Conservation (phyloP, 2,329 filamentous ascomycete genomes). For the Neonectria magnoliae region DNA sequence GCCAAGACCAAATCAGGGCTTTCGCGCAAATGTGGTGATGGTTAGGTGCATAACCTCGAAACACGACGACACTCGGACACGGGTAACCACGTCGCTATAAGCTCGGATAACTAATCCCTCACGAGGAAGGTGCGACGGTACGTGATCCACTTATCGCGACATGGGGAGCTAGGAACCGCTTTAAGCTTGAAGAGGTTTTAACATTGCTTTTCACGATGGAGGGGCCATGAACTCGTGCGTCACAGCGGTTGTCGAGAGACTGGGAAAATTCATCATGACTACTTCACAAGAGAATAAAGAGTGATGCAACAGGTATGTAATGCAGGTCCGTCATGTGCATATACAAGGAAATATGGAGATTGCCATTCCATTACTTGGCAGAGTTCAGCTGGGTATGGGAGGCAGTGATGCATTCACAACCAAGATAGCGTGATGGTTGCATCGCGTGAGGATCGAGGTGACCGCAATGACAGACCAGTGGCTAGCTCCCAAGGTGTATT, state of each 20-base stretch:
- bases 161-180: not conserved
- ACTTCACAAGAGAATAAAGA: not conserved
- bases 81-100: not conserved
- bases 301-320: not conserved
- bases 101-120: not conserved
- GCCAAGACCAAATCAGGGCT: conserved; percentile 1
- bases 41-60: conserved; percentile 3
- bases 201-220: not conserved
- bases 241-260: not conserved
- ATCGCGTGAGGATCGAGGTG: conserved; percentile 7
- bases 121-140: not conserved
- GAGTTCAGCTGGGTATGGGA: not conserved
- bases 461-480: not conserved
- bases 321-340: not conserved
- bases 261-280: not conserved
- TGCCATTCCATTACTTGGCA: not conserved
- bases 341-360: too few species aligned
- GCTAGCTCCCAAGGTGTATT: conserved; percentile 1
- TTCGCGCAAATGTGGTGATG: not conserved
- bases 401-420: conserved; percentile 10
- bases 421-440: conserved; percentile 22
- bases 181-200: conserved; percentile 8
- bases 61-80: not conserved
- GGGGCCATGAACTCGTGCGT: conserved; percentile 12
- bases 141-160: not conserved